Base-by-base conservation (phyloP, 768 basidiomycete species). In the Glaciozyma martinii region DNA sequence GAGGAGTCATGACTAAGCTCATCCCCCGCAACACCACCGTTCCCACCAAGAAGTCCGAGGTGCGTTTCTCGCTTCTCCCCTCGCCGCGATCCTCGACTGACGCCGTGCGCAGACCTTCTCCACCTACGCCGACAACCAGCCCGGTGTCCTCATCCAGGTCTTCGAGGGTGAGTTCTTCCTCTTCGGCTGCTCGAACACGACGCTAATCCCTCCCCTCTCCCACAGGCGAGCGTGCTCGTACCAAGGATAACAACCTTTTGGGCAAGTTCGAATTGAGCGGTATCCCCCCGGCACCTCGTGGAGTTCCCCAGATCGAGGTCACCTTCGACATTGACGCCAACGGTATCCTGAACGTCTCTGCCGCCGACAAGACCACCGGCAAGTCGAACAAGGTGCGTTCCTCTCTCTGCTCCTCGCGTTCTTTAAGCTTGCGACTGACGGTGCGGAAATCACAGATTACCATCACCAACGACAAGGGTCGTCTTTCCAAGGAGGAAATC, bases 311-410 rank as follows among this genome's bases (percentile, higher is more conserved):
- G 74, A 83, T 97, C 71, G 93, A 97, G 78, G 93, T 98, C 75
- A 94, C 90, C 52, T 97, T 98, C 78, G 93, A 98, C 75, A 91
- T 98, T 68, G 93, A 97, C 74, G 91, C 92, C 69, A 93, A 93
- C 78, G 90, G 90, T 74, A 76, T 94, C 76, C 77, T 94, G 75
- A 95, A 94, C 78, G 94, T 98, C 71, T 90, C 90, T 52, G 93
- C 94, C 6, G 80, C 86, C 49, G 92, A 97, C 80, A 95, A 94
- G 83, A 93, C 90, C 16, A 95, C 93, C 62, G 93, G 93, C 72
- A 95, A 97, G 80, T 90, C 89, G 61, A 89, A 86, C 78, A 71
- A 71, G 63, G 71, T 72, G 21, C 64, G 29, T 25, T 27, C 10
- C n/a, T 18, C 58, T 27, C 47, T 3, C 16, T 12, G 32, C 23